phyloP scores from a whole-genome alignment of 306 rosid species.

The Arachis stenosperma region DNA sequence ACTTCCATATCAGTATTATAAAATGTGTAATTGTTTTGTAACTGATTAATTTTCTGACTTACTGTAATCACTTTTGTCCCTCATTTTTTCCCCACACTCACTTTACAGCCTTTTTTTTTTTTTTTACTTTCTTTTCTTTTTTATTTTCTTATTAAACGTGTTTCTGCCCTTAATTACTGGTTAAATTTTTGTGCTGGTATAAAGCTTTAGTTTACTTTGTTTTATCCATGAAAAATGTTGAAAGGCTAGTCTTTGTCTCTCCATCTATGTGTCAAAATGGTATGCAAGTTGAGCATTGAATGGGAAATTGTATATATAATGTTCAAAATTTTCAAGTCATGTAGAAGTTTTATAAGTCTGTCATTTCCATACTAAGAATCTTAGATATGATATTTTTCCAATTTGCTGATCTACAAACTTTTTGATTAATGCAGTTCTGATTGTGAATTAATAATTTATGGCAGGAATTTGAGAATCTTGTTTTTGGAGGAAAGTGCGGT shows the following conservation, averaged over 20 bases:
- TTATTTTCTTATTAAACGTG: not conserved
- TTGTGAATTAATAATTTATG: slow-evolving; percentile 15
- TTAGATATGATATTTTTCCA: too few relatives aligned
- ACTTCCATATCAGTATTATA: not conserved
- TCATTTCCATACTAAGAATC: not conserved
- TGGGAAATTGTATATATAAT: not conserved
- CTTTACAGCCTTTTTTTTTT: slow-evolving; percentile 13
- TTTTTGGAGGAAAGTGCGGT: slow-evolving; percentile 86
- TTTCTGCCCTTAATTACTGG: not conserved
- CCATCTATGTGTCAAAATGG: too few relatives aligned
- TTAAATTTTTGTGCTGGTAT: slow-evolving; percentile 5
- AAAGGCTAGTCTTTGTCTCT: not conserved
- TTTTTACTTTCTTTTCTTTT: not conserved
- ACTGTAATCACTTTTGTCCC: slow-evolving; percentile 1
- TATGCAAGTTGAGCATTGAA: not conserved
- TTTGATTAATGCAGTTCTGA: slow-evolving; percentile 2
- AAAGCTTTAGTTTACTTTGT: not conserved
- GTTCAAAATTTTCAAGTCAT: too few relatives aligned
- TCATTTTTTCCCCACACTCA: slow-evolving; percentile 9
- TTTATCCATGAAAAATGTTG: slow-evolving; percentile 3
- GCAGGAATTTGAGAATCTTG: slow-evolving; percentile 76
- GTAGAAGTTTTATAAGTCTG: not conserved
- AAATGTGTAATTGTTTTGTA: too few relatives aligned
- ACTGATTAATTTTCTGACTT: too few relatives aligned
- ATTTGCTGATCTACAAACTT: too few relatives aligned